Evolutionary conservation across 2,329 filamentous ascomycete genomes (phyloP).

Genomic region (Claviceps sp.): DNA sequence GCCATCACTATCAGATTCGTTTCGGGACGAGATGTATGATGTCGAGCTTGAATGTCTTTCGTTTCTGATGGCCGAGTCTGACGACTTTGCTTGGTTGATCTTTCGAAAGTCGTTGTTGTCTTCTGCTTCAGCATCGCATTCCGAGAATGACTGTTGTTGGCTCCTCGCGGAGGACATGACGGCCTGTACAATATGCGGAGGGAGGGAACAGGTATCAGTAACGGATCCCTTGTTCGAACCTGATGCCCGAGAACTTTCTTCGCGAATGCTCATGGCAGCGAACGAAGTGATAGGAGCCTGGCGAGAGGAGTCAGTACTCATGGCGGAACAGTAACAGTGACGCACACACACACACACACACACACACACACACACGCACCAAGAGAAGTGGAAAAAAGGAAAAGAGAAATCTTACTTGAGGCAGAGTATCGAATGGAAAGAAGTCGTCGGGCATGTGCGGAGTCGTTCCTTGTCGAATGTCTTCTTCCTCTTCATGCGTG

Average conservation of each 20-base stretch:
- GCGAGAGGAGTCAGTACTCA: conserved; percentile 4
- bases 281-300: conserved; percentile 16
- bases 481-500: conserved; percentile 17
- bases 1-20: not conserved
- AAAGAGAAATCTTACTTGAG: conserved; percentile 8
- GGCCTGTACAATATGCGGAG: not conserved
- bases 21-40: not conserved
- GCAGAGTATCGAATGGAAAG: conserved; percentile 11
- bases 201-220: not conserved
- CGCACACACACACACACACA: no score
- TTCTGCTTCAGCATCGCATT: not conserved
- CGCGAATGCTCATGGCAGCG: conserved; percentile 11
- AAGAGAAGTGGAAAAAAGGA: not conserved
- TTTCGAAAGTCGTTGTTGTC: not conserved
- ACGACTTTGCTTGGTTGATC: not conserved
- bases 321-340: not conserved
- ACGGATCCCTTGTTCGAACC: not conserved
- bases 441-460: conserved; percentile 13
- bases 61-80: not conserved
- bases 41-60: not conserved
- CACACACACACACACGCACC: no score
- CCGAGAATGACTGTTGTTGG: not conserved
- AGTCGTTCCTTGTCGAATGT: not conserved
- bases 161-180: not conserved
- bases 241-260: not conserved